Base-by-base conservation (phyloP, 495 filamentous ascomycete species). In the Aspergillus sclerotioniger region DNA sequence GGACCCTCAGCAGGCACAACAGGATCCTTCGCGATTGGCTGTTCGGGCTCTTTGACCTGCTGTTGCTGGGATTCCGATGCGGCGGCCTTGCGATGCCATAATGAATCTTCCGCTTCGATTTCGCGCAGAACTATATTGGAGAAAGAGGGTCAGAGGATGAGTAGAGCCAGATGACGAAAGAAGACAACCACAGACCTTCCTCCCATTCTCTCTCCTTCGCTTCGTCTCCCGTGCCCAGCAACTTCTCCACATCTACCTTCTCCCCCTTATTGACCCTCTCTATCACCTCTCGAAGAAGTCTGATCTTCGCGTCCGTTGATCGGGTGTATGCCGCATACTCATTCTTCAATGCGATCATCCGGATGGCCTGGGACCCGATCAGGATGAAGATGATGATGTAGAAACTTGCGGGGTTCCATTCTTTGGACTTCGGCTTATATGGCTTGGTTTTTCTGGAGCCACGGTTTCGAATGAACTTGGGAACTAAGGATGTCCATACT, bases 361-460 rank as follows among this genome's bases (percentile, higher is more conserved):
- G 87, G 62, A 99, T 96, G 12, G 92, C 87, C 72, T 97, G 93
- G 57, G 90, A 95, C 2, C 94, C 95, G 61, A 97, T 92, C 58
- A 96, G 80, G 41, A 96, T 79, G 64, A 90, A 92, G 53, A 97
- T 92, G 66, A 90, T 75, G 63, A 99, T 94, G 76, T 88, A 97
- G 65, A 91, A 92, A 0, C 90, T 97, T 13, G 90, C 90, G 1
- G 94, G 95, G 62, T 97, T 98, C 91, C 90, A 96, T 62, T 85
- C 84, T 61, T 87, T 91, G 15, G 80, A 78, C 53, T 81, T 83
- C 15, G 80, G 73, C 2, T 67, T 67, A 48, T 39, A 37, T 12
- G 46, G 37, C 20, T 62, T 58, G 51, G 54, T 28, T 29, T 32
- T 19, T 35, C 54, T 58, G 31, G 60, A 44, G 54, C 67, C 56